These are phyloP conservation scores for Suillus subalutaceus DNA, from an alignment of 768 basidiomycete genomes.

Conservation along the genomic window DNA sequence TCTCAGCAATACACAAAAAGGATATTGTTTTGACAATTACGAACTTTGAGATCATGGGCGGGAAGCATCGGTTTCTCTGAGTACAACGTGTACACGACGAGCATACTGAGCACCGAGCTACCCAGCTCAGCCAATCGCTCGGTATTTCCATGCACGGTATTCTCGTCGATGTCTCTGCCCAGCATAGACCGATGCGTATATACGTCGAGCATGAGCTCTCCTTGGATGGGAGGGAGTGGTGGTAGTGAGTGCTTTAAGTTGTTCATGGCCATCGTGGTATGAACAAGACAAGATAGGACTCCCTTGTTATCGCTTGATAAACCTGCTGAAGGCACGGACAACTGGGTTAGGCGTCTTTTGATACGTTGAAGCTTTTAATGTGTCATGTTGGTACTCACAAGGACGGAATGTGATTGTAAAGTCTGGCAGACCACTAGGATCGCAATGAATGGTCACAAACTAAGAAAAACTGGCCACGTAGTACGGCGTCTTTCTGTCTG, in stretches of 20 bases:
- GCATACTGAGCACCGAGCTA: slow-evolving; percentile 50
- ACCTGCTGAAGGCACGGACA: neutral
- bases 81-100: slow-evolving; percentile 54
- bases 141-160: slow-evolving; percentile 50
- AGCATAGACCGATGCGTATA: slow-evolving; percentile 48
- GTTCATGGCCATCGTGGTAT: slow-evolving; percentile 7
- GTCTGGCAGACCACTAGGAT: neutral
- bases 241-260: slow-evolving; percentile 34
- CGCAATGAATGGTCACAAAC: neutral
- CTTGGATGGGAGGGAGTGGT: slow-evolving; percentile 57
- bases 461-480: neutral
- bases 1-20: neutral
- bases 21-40: slow-evolving; percentile 13
- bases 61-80: slow-evolving; percentile 45
- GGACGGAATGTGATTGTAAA: neutral
- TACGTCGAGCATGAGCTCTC: slow-evolving; percentile 61
- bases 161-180: slow-evolving; percentile 41
- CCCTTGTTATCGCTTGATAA: slow-evolving; percentile 6
- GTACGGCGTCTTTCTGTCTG: neutral
- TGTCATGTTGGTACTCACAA: neutral
- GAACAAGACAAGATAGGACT: neutral
- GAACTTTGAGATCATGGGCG: slow-evolving; percentile 47
- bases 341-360: neutral
- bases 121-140: slow-evolving; percentile 66
- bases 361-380: neutral